Conservation (phyloP, 192 early-diverging fungal genomes). For the Coemansia sp. region DNA sequence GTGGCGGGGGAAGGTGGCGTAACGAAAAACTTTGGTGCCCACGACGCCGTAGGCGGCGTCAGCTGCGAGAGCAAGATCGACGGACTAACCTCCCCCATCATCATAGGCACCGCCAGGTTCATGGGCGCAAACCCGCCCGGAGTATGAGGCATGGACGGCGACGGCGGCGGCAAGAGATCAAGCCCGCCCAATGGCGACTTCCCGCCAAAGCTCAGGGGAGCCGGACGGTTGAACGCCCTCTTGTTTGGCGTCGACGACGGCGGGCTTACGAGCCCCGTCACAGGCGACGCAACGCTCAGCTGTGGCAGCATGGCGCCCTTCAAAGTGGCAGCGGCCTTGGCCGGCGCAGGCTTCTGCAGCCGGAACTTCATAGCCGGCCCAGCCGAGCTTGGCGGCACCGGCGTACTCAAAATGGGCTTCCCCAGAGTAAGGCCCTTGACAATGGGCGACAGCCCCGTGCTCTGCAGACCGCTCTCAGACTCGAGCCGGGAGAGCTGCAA, state of each 20-base stretch:
- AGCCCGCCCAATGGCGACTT: conserved; percentile 6
- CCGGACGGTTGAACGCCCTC: conserved; percentile 17
- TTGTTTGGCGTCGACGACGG: conserved; percentile 23
- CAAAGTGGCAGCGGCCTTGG: conserved; percentile 7
- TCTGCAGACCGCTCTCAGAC: conserved; percentile 1
- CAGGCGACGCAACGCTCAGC: conserved; percentile 25
- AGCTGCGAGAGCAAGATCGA: conserved; percentile 23
- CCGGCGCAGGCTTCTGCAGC: conserved; percentile 34
- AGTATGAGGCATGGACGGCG: conserved; percentile 35
- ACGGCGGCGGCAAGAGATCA: conserved; percentile 26
- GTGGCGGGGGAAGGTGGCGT: conserved; percentile 40
- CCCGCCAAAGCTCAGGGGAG: conserved; percentile 30
- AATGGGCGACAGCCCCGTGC: conserved; percentile 47
- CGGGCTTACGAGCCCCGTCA: conserved; percentile 42
- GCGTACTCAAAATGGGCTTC: not conserved
- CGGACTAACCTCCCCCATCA: conserved; percentile 45
- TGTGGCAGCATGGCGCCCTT: conserved; percentile 19
- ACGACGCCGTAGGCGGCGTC: conserved; percentile 26
- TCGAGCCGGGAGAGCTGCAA: conserved; percentile 9
- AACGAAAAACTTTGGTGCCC: conserved; percentile 44
- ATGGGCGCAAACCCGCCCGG: conserved; percentile 2
- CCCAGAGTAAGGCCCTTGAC: conserved; percentile 38
- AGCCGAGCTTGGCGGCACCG: not conserved
- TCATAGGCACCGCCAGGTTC: conserved; percentile 2
- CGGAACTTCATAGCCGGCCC: conserved; percentile 27